Evolutionary conservation across 306 rosid genomes (phyloP).

Genomic region (Dalbergia cochinchinensis): DNA sequence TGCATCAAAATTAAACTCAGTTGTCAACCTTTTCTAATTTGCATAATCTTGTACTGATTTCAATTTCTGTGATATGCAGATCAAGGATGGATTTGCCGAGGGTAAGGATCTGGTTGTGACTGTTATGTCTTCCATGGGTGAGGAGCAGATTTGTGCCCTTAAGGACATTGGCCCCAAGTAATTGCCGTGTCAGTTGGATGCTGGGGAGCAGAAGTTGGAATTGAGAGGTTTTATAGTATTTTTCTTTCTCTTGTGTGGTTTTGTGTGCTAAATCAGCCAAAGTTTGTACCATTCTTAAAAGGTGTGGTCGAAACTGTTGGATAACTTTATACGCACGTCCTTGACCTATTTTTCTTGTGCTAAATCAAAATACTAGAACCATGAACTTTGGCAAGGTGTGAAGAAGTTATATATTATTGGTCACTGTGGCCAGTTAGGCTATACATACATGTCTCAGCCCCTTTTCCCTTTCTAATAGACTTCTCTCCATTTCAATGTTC

Average conservation of each 20-base stretch:
- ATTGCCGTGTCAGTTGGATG: constrained; percentile 37
- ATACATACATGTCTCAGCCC: constrained; percentile 17
- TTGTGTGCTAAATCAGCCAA: constrained; percentile 47
- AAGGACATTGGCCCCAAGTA: constrained; percentile 96
- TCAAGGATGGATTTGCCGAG: constrained; percentile 89
- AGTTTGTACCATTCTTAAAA: constrained; percentile 48
- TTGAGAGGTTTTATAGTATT: constrained; percentile 36
- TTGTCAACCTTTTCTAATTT: constrained; percentile 9
- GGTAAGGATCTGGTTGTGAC: constrained; percentile 93
- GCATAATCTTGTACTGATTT: constrained; percentile 23
- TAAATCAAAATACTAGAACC: constrained; percentile 27
- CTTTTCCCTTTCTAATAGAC: not conserved
- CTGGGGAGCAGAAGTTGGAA: constrained; percentile 40
- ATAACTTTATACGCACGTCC: constrained; percentile 47
- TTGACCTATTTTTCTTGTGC: constrained; percentile 42
- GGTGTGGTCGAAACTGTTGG: constrained; percentile 50
- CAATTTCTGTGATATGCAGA: constrained; percentile 56
- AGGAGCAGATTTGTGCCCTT: constrained; percentile 91
- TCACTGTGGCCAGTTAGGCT: constrained; percentile 12
- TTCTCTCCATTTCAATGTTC: constrained; percentile 13
- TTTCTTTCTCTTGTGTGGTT: constrained; percentile 39
- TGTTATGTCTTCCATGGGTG: constrained; percentile 99
- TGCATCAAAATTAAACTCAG: no score
- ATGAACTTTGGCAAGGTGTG: constrained; percentile 41
- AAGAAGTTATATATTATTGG: constrained; percentile 36